These are phyloP conservation scores for Aspergillus terreus DNA, from an alignment of 2,329 filamentous ascomycete genomes.

Conservation along the genomic window DNA sequence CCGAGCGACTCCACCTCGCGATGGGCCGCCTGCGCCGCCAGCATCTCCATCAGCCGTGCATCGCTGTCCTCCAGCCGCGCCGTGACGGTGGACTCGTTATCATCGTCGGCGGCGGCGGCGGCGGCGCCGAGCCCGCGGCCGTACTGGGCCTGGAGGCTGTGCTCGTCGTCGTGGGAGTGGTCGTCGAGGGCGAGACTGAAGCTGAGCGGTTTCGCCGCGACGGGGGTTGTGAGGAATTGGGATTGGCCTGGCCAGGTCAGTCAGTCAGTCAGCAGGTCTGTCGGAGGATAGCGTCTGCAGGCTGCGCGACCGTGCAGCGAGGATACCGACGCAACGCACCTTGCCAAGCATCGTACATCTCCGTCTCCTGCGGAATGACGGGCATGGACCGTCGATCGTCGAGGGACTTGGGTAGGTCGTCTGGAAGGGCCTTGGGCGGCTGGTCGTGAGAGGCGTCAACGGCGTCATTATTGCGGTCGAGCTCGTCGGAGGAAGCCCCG, in stretches of 20 bases:
- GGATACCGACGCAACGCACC: slow-evolving; percentile 49
- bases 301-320: slow-evolving; percentile 3
- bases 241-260: slow-evolving; percentile 67
- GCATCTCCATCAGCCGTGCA: slow-evolving; percentile 87
- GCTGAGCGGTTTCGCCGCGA: slow-evolving; percentile 75
- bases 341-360: slow-evolving; percentile 99
- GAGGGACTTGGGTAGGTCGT: slow-evolving; percentile 84
- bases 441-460: slow-evolving; percentile 17
- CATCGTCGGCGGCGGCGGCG: slow-evolving; percentile 18
- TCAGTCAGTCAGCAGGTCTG: background rate
- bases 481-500: slow-evolving; percentile 26
- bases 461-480: slow-evolving; percentile 16
- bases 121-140: slow-evolving; percentile 22
- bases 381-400: slow-evolving; percentile 76
- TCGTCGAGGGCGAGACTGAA: slow-evolving; percentile 86
- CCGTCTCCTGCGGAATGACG: slow-evolving; percentile 73
- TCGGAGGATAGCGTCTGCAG: slow-evolving; percentile 1
- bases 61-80: slow-evolving; percentile 71
- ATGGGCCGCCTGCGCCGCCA: slow-evolving; percentile 87
- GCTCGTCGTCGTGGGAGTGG: slow-evolving; percentile 64
- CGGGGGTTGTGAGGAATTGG: slow-evolving; percentile 85
- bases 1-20: slow-evolving; percentile 65
- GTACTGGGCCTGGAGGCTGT: slow-evolving; percentile 32
- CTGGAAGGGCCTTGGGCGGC: slow-evolving; percentile 56
- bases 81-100: slow-evolving; percentile 40